A percentile compares a stretch with the other conserved stretches of the same genome.
phyloP scores from a whole-genome alignment of 768 basidiomycete genomes.

The Amyloporia xantha region DNA sequence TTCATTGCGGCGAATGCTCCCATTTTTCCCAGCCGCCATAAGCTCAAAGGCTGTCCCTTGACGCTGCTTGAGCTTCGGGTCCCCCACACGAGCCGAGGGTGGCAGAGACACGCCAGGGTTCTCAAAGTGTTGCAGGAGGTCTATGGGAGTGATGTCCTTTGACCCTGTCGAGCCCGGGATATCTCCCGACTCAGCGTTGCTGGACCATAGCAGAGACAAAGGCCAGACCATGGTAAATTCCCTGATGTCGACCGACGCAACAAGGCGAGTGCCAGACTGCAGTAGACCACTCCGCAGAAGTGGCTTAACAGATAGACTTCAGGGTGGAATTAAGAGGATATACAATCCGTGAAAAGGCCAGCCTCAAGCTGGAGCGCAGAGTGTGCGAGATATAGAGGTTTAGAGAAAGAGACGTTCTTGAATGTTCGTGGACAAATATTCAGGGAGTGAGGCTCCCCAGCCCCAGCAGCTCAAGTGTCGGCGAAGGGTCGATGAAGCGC shows the following conservation, averaged over 20 bases:
- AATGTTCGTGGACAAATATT: no score
- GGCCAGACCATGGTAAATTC: constrained; percentile 3
- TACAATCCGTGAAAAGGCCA: not conserved
- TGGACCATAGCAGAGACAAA: constrained; percentile 3
- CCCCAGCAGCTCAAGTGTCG: not conserved
- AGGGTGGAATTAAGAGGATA: not conserved
- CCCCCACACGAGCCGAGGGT: constrained; percentile 67
- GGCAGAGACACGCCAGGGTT: constrained; percentile 60
- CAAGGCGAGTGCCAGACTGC: not conserved
- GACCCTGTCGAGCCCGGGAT: not conserved
- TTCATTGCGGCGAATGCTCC: constrained; percentile 44
- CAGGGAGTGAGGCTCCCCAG: no score
- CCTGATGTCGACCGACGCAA: not conserved
- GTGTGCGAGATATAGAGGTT: not conserved
- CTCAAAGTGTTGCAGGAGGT: constrained; percentile 48
- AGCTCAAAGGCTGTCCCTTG: constrained; percentile 45
- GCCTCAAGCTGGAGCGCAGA: not conserved
- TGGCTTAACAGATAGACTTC: not conserved
- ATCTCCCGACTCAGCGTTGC: not conserved
- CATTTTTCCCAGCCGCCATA: constrained; percentile 72
- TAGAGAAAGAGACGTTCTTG: not conserved
- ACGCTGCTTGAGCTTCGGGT: constrained; percentile 51
- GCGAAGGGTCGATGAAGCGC: not conserved
- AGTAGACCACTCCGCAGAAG: not conserved
- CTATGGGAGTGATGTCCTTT: constrained; percentile 1